Evolutionary conservation across 805 yeast genomes (phyloP), one percentile per base, ranked within the genome.

Genomic region (baker's yeast (Saccharomyces cerevisiae)): DNA sequence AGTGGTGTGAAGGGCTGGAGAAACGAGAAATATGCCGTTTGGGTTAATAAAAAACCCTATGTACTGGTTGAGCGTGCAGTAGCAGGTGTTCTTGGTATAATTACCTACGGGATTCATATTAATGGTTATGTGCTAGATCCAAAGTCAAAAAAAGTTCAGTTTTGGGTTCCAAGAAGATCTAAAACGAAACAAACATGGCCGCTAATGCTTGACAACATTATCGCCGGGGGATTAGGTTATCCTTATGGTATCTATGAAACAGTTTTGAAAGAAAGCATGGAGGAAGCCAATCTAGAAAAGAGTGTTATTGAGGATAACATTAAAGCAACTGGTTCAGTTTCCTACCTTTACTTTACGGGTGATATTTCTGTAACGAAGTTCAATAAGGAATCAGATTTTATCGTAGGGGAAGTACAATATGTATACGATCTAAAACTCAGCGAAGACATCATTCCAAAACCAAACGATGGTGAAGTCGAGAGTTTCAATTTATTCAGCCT

Each of bases 171-270:
- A 0, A 73, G 89, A 57, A 74, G 99, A 59, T 79, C 97, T 0
- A 68, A 74, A 4, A 77, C 82, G 1, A 94, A 94, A 68, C 85
- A 85, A 17, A 94, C 99, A 0, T 92, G 81, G 72, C 98, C 99
- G 0, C 86, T 87, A 0, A 85, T 82, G 87, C 77, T 91, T 41
- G 99, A 94, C 68, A 92, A 91, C 68, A 89, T 96, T 0, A 87
- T 94, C 6, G 99, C 96, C 0, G 99, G 99, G 1, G 99, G 99
- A 0, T 64, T 94, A 3, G 97, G 96, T 0, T 77, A 84, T 67
- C 96, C 96, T 0, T 75, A 80, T 59, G 89, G 90, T 0, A 73
- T 83, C 2, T 71, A 75, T 64, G 96, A 89, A 48, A 92, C 97
- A 0, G 81, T 84, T 2, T 60, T 87, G 21, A 94, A 94, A 66